Conservation (phyloP, 2,329 filamentous ascomycete species). For the Aspergillus calidoustus region DNA sequence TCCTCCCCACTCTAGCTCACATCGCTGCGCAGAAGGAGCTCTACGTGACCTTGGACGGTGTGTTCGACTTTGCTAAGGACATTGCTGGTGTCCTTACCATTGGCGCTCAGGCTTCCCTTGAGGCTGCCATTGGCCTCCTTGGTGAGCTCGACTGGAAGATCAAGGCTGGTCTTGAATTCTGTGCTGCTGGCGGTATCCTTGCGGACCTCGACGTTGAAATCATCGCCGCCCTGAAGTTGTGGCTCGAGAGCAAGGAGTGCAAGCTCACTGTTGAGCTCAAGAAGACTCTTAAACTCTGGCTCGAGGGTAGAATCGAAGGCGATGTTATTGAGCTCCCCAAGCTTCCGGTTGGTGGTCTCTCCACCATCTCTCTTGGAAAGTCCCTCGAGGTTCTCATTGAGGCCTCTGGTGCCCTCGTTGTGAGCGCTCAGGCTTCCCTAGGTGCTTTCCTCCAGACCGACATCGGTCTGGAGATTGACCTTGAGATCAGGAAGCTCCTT, state of each 20-base stretch:
- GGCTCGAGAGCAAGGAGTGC: constrained; percentile 34
- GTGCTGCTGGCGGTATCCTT: constrained; percentile 40
- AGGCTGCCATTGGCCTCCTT: constrained; percentile 32
- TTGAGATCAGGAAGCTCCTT: constrained; percentile 35
- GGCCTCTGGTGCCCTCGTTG: constrained; percentile 33
- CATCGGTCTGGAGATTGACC: constrained; percentile 32
- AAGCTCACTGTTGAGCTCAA: constrained; percentile 35
- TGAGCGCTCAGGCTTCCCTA: constrained; percentile 36
- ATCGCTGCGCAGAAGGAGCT: constrained; percentile 43
- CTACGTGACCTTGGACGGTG: constrained; percentile 42
- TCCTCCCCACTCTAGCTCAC: constrained; percentile 38
- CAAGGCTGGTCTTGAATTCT: constrained; percentile 39
- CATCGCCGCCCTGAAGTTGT: constrained; percentile 36
- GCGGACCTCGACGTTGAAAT: constrained; percentile 37
- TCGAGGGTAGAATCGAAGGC: constrained; percentile 33
- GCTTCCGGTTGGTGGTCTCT: constrained; percentile 34
- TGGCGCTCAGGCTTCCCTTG: constrained; percentile 34
- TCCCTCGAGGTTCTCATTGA: constrained; percentile 36
- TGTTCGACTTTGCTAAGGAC: constrained; percentile 34
- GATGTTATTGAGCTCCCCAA: constrained; percentile 35
- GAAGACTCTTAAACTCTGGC: constrained; percentile 37
- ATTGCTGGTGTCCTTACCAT: constrained; percentile 36
- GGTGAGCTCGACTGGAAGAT: constrained; percentile 33
- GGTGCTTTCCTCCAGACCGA: constrained; percentile 39
- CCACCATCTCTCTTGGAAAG: constrained; percentile 39